Evolutionary conservation across 345 rosid genomes (phyloP).

Genomic region (Dipteronia sinensis): DNA sequence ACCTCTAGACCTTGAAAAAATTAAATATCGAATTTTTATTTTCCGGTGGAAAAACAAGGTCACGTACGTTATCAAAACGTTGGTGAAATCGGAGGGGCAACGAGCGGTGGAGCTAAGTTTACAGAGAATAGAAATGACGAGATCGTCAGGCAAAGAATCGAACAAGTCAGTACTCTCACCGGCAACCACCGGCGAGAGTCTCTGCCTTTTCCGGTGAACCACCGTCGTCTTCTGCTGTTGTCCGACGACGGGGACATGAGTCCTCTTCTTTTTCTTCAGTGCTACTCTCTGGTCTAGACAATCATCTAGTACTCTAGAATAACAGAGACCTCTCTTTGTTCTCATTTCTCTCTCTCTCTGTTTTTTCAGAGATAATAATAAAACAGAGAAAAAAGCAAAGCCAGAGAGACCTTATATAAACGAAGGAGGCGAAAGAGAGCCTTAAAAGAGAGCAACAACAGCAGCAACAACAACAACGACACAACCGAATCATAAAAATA

Average conservation of each 20-base stretch:
- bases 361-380: constrained; percentile 19
- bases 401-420: constrained; percentile 35
- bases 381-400: constrained; percentile 23
- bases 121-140: constrained; percentile 62
- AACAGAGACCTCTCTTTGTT: constrained; percentile 56
- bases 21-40: no score
- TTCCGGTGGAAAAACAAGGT: background rate
- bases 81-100: constrained; percentile 75
- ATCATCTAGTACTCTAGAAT: constrained; percentile 35
- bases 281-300: constrained; percentile 21
- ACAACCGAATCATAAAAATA: constrained; percentile 27
- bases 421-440: constrained; percentile 15
- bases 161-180: constrained; percentile 42
- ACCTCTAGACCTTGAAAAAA: background rate
- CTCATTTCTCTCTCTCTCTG: constrained; percentile 36
- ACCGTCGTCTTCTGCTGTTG: constrained; percentile 17
- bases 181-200: constrained; percentile 29
- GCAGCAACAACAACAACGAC: constrained; percentile 28
- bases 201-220: constrained; percentile 37
- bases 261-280: constrained; percentile 18
- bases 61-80: constrained; percentile 63
- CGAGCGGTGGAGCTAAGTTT: constrained; percentile 61
- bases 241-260: constrained; percentile 24
- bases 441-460: constrained; percentile 9
- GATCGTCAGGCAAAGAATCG: constrained; percentile 79